These are phyloP conservation scores for Chlamydomonas sp. DNA, from an alignment of 139 green algal species.

Conservation along the genomic window DNA sequence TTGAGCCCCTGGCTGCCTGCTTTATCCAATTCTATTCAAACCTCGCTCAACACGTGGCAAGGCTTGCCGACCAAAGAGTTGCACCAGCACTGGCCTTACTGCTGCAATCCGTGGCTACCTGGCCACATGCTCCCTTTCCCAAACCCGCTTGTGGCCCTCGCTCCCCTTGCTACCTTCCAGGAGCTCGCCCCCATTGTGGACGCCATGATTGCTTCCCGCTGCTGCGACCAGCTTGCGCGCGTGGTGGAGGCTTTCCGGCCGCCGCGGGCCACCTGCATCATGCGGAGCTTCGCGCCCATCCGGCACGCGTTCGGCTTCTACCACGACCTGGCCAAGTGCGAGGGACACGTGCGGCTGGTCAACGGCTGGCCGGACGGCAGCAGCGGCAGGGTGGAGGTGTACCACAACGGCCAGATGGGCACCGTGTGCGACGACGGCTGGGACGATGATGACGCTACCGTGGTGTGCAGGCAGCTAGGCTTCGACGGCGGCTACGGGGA, in stretches of 20 bases:
- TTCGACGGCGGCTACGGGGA: conserved; percentile 21
- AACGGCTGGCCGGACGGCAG: conserved; percentile 29
- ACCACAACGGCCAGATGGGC: background rate
- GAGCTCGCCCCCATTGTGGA: background rate
- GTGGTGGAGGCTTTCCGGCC: conserved; percentile 23
- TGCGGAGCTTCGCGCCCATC: background rate
- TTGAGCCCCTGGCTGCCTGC: too few relatives aligned
- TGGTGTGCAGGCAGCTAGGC: conserved; percentile 10
- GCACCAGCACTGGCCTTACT: too few relatives aligned
- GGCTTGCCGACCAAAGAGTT: too few relatives aligned
- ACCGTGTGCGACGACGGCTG: conserved; percentile 22
- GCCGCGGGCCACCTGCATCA: background rate
- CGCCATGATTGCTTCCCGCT: background rate
- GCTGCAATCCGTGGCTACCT: too few relatives aligned
- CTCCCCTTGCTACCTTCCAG: background rate
- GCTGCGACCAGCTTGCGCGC: conserved; percentile 5
- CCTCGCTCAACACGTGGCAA: too few relatives aligned
- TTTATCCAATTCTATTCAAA: too few relatives aligned
- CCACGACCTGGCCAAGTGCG: background rate
- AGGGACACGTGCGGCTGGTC: conserved; percentile 6
- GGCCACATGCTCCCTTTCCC: too few relatives aligned
- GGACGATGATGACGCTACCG: conserved; percentile 13
- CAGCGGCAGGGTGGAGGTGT: conserved; percentile 28
- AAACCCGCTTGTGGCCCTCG: too few relatives aligned
- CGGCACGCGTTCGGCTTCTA: conserved; percentile 24